Evolutionary conservation across 176 grass and related monocot species (phyloP).

Genomic region (Miscanthus lutarioriparius): DNA sequence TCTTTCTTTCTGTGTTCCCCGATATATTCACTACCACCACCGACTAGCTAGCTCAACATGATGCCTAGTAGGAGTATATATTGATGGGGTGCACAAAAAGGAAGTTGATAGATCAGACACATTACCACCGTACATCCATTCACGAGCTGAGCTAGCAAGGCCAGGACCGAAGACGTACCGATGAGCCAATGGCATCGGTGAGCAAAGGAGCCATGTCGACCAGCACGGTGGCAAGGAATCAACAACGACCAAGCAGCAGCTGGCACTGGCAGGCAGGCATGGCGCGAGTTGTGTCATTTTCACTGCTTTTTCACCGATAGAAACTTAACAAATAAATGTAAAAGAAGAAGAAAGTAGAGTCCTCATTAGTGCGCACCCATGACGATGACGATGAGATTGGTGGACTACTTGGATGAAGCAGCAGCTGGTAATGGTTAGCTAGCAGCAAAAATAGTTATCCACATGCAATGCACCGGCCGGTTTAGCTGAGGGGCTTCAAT

Average conservation of each 20-base stretch:
- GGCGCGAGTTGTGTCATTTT: not conserved
- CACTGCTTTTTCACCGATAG: not conserved
- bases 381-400: not conserved
- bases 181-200: not conserved
- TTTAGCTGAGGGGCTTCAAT: not conserved
- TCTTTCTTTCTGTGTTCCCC: not conserved
- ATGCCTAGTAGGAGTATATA: not conserved
- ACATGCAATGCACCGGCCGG: conserved; percentile 1
- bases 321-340: not conserved
- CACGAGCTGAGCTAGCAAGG: not conserved
- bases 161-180: no score
- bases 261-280: not conserved
- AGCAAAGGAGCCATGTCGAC: not conserved
- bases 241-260: not conserved
- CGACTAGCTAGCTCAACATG: not conserved
- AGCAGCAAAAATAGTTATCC: not conserved
- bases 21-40: not conserved
- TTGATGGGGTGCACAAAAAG: not conserved
- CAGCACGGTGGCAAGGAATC: not conserved
- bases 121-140: not conserved
- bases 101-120: not conserved
- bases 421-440: no score
- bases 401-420: not conserved
- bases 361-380: not conserved
- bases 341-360: not conserved